A percentile compares a stretch with the other conserved stretches of the same genome.
Conservation (phyloP, 192 early-diverging fungal genomes). For the Coemansia sp. region DNA sequence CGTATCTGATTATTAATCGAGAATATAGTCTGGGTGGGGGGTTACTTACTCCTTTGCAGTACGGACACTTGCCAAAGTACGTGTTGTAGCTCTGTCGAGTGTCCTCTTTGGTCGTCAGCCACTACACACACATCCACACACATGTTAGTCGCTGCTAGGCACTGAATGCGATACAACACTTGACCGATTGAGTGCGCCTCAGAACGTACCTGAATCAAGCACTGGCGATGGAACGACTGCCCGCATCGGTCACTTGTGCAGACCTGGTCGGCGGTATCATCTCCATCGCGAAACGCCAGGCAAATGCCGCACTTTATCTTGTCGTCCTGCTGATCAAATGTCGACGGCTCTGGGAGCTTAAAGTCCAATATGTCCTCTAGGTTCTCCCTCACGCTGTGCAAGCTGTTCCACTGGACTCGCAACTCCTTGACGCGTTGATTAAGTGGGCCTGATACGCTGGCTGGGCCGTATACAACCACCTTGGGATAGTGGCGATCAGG, state of each 20-base stretch:
- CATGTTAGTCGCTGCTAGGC: no score
- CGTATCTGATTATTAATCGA: background rate
- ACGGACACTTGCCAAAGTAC: constrained; percentile 48
- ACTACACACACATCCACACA: constrained; percentile 9
- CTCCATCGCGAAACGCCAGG: constrained; percentile 22
- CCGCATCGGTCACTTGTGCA: constrained; percentile 38
- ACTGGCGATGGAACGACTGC: constrained; percentile 42
- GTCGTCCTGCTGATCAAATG: constrained; percentile 17
- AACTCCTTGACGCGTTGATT: constrained; percentile 13
- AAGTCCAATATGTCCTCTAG: constrained; percentile 15
- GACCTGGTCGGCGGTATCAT: constrained; percentile 32
- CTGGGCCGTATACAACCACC: constrained; percentile 35
- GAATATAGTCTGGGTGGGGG: background rate
- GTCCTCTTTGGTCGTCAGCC: constrained; percentile 47
- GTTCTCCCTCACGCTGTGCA: constrained; percentile 11
- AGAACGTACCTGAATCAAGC: constrained; percentile 30
- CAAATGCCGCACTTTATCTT: constrained; percentile 50
- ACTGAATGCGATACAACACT: no score
- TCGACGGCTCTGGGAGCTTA: constrained; percentile 11
- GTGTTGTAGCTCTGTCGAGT: constrained; percentile 46
- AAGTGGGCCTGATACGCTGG: constrained; percentile 14
- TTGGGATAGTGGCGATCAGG: constrained; percentile 20
- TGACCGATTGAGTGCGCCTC: no score
- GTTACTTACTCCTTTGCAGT: constrained; percentile 33
- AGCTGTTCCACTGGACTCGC: constrained; percentile 11